A percentile compares a stretch with the other conserved stretches of the same genome.
Conservation (phyloP, 1,284 basidiomycete genomes). For the Ustanciosporium gigantosporum region DNA sequence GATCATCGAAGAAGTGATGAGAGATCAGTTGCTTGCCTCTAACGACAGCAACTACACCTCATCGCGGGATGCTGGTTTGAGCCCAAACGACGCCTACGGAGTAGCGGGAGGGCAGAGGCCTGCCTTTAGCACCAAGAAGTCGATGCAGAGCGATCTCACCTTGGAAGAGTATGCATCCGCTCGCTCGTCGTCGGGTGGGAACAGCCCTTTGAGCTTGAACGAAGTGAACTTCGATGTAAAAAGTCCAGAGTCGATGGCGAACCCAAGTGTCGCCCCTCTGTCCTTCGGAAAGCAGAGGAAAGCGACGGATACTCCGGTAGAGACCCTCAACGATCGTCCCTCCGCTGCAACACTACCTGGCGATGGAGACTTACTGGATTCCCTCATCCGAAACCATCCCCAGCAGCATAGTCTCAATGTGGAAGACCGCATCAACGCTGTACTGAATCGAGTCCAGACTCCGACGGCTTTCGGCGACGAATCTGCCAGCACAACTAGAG, state of each 20-base stretch:
- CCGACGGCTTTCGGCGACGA: neutral
- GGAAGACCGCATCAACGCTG: slow-evolving; percentile 48
- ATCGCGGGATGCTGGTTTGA: slow-evolving; percentile 2
- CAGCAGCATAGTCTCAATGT: slow-evolving; percentile 7
- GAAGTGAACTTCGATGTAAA: slow-evolving; percentile 32
- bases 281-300: slow-evolving; percentile 5
- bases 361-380: slow-evolving; percentile 36
- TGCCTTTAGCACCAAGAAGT: slow-evolving; percentile 14
- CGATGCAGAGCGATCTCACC: slow-evolving; percentile 37
- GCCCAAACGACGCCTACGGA: slow-evolving; percentile 2
- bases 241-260: slow-evolving; percentile 1
- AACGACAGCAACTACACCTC: slow-evolving; percentile 2
- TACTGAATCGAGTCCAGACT: slow-evolving; percentile 33
- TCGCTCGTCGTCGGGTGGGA: slow-evolving; percentile 11
- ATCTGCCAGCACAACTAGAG: neutral
- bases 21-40: slow-evolving; percentile 31
- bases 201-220: slow-evolving; percentile 37
- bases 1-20: slow-evolving; percentile 77
- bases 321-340: neutral
- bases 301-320: too few species aligned
- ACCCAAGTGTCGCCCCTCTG: slow-evolving; percentile 9
- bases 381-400: slow-evolving; percentile 12
- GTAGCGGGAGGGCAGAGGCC: slow-evolving; percentile 2
- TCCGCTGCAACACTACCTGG: neutral
- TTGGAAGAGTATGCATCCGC: slow-evolving; percentile 36